Conservation (phyloP, 208 protist genomes). For the Naegleria lovaniensis region DNA sequence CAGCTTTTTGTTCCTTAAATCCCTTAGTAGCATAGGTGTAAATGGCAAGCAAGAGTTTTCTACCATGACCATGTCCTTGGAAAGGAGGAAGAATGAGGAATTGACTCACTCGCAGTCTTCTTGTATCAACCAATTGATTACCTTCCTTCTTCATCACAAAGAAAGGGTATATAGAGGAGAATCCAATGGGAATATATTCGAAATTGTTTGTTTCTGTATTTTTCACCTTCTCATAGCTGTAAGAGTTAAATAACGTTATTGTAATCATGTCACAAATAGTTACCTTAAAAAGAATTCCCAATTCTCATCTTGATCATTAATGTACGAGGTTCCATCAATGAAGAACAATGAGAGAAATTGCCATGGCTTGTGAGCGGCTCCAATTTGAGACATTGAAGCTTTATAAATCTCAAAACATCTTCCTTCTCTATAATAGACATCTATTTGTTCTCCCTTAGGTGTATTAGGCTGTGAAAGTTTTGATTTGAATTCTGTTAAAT, state of each 20-base stretch:
- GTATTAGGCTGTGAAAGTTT: background rate
- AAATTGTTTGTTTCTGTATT: background rate
- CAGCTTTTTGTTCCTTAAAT: background rate
- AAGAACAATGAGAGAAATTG: conserved; percentile 15
- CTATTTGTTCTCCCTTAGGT: conserved; percentile 1
- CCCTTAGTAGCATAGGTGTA: background rate
- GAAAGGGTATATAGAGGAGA: conserved; percentile 4
- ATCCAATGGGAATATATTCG: background rate
- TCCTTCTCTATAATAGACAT: background rate
- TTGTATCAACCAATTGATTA: background rate
- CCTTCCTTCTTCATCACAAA: background rate
- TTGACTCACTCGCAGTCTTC: conserved; percentile 1
- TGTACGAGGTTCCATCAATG: conserved; percentile 12
- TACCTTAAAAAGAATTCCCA: conserved; percentile 26
- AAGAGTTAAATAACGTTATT: background rate
- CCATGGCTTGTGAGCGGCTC: background rate
- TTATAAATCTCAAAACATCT: conserved; percentile 16
- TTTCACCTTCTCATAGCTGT: background rate
- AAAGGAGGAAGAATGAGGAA: conserved; percentile 17
- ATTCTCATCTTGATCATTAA: background rate
- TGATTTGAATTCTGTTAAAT: background rate
- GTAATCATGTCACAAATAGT: background rate
- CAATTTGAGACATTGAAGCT: background rate
- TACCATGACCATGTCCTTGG: background rate
- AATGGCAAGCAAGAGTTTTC: background rate